Evolutionary conservation across 164 flowering plant genomes (phyloP).

Genomic region (Stephania yunnanensis): DNA sequence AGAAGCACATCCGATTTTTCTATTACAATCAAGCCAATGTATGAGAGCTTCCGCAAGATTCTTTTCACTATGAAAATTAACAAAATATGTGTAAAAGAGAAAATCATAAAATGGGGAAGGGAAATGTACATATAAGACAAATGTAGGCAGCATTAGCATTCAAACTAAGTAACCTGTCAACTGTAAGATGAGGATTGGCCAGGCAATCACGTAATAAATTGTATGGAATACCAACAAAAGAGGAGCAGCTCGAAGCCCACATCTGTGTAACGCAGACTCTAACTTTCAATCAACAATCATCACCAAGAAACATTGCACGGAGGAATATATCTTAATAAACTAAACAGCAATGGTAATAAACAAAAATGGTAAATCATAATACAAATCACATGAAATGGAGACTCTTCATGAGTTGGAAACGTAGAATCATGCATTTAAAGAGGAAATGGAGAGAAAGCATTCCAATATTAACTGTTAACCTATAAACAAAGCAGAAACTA

Average conservation of each 20-base stretch:
- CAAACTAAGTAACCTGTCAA: constrained; percentile 47
- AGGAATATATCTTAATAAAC: background rate
- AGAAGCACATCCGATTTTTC: constrained; percentile 13
- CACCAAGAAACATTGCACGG: background rate
- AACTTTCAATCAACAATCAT: constrained; percentile 5
- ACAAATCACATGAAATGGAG: background rate
- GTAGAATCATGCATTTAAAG: too few relatives aligned
- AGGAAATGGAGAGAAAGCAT: too few relatives aligned
- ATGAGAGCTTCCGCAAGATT: constrained; percentile 59
- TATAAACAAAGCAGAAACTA: too few relatives aligned
- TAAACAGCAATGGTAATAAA: background rate
- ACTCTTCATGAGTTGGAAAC: background rate
- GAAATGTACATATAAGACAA: background rate
- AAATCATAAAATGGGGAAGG: background rate
- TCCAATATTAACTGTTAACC: too few relatives aligned
- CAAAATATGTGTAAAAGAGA: background rate
- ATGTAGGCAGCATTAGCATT: background rate
- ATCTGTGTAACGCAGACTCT: constrained; percentile 37
- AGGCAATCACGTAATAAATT: constrained; percentile 36
- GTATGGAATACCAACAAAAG: constrained; percentile 42
- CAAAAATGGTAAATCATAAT: too few relatives aligned
- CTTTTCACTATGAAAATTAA: constrained; percentile 51
- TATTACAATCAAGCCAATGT: constrained; percentile 42
- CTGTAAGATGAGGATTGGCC: constrained; percentile 51
- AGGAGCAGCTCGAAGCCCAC: constrained; percentile 41